Base-by-base conservation (phyloP, 805 yeast species). In the Candida sanyiensis region DNA sequence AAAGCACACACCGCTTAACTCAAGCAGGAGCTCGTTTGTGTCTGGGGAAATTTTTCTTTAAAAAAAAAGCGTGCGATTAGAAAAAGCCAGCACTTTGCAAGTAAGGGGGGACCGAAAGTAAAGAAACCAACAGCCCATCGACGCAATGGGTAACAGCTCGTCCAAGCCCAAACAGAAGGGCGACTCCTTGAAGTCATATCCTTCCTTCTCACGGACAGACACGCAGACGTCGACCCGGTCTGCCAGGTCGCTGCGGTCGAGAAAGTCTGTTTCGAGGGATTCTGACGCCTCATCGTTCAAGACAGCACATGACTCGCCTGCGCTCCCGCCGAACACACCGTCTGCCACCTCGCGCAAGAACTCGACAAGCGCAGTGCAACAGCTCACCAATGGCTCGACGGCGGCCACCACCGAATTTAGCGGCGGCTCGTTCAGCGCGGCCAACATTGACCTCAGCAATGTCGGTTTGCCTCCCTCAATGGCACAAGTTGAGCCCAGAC, bases 401-500 rank as follows among this genome's bases (percentile, higher is more conserved):
- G 43, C 33, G 18, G 38, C 44, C 45, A 35, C 19, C 20, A 28
- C 35, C 23, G 40, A 45, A 16, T 33, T 38, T 7, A n/a, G n/a
- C n/a, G n/a, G n/a, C n/a, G 52, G 47, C 27, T 46, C 47, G 3
- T 38, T 54, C 17, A 50, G 36, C 21, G 40, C 49, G 21, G 39
- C 53, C 7, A 34, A 50, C 21, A 50, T 67, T 2, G 65, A 65
- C 35, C 45, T 52, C 22, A 45, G 56, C 5, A 54, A 56, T 19
- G 47, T 58, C 4, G 66, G 63, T 40, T 61, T 79, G 39, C 86
- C 87, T 13, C 77, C 83, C 13, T 76, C 84, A 27, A 79, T 83
- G 88, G 65, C 73, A 25, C 78, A 75, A 46, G 64, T 77, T 43
- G 83, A 73, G 49, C 90, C 93, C 15, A 81, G 76, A 50, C 77